These are phyloP conservation scores for Phascolomyces articulosus DNA, from an alignment of 371 early-diverging fungal species.

Conservation along the genomic window DNA sequence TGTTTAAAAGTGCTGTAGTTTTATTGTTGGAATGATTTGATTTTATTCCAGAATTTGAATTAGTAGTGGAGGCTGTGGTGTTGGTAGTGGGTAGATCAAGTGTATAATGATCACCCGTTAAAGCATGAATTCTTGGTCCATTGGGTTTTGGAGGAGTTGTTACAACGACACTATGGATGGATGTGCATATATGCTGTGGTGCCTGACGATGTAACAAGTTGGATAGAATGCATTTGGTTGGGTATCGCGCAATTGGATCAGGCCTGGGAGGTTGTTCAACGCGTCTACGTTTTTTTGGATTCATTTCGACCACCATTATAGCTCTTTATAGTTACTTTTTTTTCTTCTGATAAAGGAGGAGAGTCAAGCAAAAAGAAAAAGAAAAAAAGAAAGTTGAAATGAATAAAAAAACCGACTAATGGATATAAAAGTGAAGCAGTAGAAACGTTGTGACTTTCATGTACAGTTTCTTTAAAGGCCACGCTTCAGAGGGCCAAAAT, in stretches of 20 bases:
- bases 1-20: conserved; percentile 21
- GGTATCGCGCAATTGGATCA: conserved; percentile 19
- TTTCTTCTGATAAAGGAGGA: too few species aligned
- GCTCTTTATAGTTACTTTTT: too few species aligned
- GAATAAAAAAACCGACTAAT: too few species aligned
- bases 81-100: conserved; percentile 12
- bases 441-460: too few species aligned
- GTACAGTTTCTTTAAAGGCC: too few species aligned
- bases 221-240: conserved; percentile 25
- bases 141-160: conserved; percentile 30
- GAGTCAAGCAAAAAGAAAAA: too few species aligned
- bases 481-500: too few species aligned
- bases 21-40: neutral
- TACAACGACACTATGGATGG: conserved; percentile 32
- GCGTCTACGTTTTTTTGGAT: conserved; percentile 19
- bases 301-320: conserved; percentile 10
- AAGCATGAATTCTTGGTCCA: conserved; percentile 22
- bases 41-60: neutral
- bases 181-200: conserved; percentile 29
- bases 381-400: too few species aligned
- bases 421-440: too few species aligned
- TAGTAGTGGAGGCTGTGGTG: neutral
- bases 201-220: conserved; percentile 36
- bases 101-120: conserved; percentile 38
- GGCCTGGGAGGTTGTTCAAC: conserved; percentile 7